These are phyloP conservation scores for Sphagnurus paluster DNA, from an alignment of 1,284 basidiomycete species.

Conservation along the genomic window DNA sequence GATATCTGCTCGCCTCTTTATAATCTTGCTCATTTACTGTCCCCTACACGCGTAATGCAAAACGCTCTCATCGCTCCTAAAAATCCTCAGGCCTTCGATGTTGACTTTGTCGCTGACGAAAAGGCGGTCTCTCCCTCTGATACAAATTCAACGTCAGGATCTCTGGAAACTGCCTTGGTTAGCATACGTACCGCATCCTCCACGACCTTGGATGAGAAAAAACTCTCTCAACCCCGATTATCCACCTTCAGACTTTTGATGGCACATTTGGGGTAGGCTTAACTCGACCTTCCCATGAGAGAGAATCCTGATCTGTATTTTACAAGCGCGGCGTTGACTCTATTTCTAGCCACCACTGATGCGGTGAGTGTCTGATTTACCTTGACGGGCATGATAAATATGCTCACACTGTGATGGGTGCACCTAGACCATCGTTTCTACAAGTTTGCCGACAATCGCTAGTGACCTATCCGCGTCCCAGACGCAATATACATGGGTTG, in stretches of 20 bases:
- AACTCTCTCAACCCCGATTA: constrained; percentile 23
- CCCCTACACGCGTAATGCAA: constrained; percentile 8
- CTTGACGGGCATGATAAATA: constrained; percentile 5
- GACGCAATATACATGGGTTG: constrained; percentile 81
- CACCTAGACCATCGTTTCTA: constrained; percentile 78
- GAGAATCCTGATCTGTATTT: constrained; percentile 13
- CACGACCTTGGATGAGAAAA: constrained; percentile 23
- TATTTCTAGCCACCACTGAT: constrained; percentile 82
- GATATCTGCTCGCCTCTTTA: not conserved
- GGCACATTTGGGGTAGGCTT: constrained; percentile 55
- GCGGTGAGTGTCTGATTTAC: constrained; percentile 53
- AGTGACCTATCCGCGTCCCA: constrained; percentile 63
- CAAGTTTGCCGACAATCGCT: constrained; percentile 74
- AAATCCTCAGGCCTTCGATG: constrained; percentile 1
- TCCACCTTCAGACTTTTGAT: constrained; percentile 50
- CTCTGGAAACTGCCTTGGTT: constrained; percentile 18
- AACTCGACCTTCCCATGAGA: constrained; percentile 7
- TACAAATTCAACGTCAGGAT: constrained; percentile 10
- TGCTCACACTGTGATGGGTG: constrained; percentile 8
- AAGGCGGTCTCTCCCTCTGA: constrained; percentile 4
- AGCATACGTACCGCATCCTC: constrained; percentile 23
- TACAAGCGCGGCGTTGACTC: constrained; percentile 64
- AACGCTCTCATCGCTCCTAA: not conserved
- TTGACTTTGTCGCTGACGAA: constrained; percentile 5
- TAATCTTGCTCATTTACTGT: not conserved